Conservation (phyloP, 495 filamentous ascomycete species). For the Parathielavia hyrcaniae region DNA sequence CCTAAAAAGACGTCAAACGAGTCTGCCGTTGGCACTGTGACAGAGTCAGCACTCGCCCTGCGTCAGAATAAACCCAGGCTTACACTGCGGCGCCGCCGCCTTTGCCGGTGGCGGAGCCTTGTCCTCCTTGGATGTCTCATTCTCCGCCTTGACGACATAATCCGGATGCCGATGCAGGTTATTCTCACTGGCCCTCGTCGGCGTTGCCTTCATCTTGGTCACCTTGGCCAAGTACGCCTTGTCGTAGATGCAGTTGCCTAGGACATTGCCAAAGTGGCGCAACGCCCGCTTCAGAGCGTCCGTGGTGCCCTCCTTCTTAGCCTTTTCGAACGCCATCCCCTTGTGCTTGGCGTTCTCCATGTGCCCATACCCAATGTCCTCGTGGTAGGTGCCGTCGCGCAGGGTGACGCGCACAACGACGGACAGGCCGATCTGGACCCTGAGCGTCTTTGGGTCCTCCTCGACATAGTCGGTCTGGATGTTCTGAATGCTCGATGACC, state of each 20-base stretch:
- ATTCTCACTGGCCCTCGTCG: constrained; percentile 64
- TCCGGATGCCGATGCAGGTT: constrained; percentile 77
- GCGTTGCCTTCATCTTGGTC: constrained; percentile 65
- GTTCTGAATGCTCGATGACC: constrained; percentile 84
- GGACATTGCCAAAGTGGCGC: constrained; percentile 88
- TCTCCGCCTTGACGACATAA: constrained; percentile 49
- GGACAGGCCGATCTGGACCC: constrained; percentile 73
- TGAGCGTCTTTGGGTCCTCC: constrained; percentile 51
- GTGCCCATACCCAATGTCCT: constrained; percentile 92
- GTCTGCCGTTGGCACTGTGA: constrained; percentile 22
- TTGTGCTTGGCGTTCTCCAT: constrained; percentile 95
- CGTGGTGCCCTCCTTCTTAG: constrained; percentile 95
- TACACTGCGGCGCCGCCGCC: constrained; percentile 27
- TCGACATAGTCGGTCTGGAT: constrained; percentile 86
- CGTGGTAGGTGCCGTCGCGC: constrained; percentile 87
- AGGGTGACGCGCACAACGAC: constrained; percentile 86
- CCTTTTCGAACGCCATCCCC: constrained; percentile 90
- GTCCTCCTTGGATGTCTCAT: constrained; percentile 34
- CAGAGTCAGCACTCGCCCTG: not conserved
- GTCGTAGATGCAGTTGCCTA: constrained; percentile 97
- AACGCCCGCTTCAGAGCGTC: constrained; percentile 87
- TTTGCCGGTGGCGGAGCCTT: constrained; percentile 22
- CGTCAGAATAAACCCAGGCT: constrained; percentile 11
- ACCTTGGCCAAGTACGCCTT: constrained; percentile 85
- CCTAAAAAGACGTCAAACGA: constrained; percentile 63